Base-by-base conservation (phyloP, 2,329 filamentous ascomycete genomes). In the Alternaria triticina region DNA sequence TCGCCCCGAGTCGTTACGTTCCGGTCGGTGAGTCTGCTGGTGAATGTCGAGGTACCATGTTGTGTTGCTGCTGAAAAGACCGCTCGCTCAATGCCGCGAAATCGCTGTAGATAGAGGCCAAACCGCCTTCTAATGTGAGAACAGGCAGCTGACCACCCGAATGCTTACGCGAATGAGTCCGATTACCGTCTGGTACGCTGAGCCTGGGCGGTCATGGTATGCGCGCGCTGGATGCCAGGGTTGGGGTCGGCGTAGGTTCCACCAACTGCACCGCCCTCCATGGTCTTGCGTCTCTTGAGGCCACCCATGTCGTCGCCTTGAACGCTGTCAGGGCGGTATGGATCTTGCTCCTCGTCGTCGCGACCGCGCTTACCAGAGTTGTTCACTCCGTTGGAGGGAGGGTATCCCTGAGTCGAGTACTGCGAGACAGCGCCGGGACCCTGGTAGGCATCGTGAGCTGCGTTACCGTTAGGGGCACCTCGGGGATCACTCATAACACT, bases 401-500 rank as follows among this genome's bases (percentile, higher is more conserved):
- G 83, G 57, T 88, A 84, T 50, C 78, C 84, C 61, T 90, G 89
- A 6, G 87, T 82, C 15, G 88, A 84, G 68, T 94, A 93, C 55
- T 86, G 81, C 3, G 76, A 64, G 51, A 76, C 72, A 70, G 91
- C 90, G 6, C 86, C 82, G 23, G 91, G 86, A 15, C 89, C 86
- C 33, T 88, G 86, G 77, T 96, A 96, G 7, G 90, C 87, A 69
- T 96, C 92, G 54, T 86, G 86, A 20, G 86, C 82, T 12, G 88
- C 81, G 28, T 85, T 86, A n/a, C 90, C 90, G 70, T 92, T 93
- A 11, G 88, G 80, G 28, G 85, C 82, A 51, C 84, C 88, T 25
- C 92, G 88, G 63, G 93, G 91, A 76, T 92, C 93, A 78, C 91
- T 94, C 83, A 97, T 94, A 66, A 96, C 91, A 79, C 90, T 96